Evolutionary conservation across 257 asterid genomes (phyloP).

Genomic region (Thymus mandschuricus): DNA sequence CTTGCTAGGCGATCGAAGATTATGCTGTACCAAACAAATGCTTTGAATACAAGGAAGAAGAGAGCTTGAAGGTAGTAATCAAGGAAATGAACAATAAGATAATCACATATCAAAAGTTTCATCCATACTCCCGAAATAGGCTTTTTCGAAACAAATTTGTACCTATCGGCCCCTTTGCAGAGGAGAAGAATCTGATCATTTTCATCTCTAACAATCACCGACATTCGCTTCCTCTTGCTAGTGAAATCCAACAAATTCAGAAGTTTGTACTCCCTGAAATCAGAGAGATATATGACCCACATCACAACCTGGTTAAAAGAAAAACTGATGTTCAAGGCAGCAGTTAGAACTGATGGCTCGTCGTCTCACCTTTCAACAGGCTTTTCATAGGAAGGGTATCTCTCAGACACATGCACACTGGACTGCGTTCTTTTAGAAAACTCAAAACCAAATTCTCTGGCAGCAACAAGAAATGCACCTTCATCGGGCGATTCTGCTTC

Average conservation of each 20-base stretch:
- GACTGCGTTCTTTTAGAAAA: constrained; percentile 88
- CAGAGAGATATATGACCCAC: constrained; percentile 1
- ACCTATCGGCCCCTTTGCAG: constrained; percentile 99
- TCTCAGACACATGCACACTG: constrained; percentile 65
- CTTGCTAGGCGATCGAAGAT: constrained; percentile 86
- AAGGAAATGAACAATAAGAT: too few relatives aligned
- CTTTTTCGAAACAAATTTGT: constrained; percentile 1
- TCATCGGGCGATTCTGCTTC: constrained; percentile 99
- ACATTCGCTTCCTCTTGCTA: constrained; percentile 97
- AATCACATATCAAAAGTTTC: background rate
- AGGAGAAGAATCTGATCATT: constrained; percentile 74
- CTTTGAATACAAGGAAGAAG: constrained; percentile 30
- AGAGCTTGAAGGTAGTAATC: constrained; percentile 9
- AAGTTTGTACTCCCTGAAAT: constrained; percentile 84
- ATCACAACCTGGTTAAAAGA: constrained; percentile 16
- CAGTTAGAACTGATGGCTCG: constrained; percentile 8
- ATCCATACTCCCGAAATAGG: constrained; percentile 1
- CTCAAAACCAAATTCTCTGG: constrained; percentile 96
- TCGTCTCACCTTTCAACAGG: constrained; percentile 71
- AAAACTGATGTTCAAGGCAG: constrained; percentile 8
- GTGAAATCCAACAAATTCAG: constrained; percentile 91
- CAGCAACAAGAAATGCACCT: constrained; percentile 89
- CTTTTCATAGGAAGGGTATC: constrained; percentile 66
- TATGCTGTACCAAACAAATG: constrained; percentile 64
- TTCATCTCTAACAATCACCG: constrained; percentile 79